Conservation (phyloP, 371 early-diverging fungal genomes). For the Mortierella sp. region DNA sequence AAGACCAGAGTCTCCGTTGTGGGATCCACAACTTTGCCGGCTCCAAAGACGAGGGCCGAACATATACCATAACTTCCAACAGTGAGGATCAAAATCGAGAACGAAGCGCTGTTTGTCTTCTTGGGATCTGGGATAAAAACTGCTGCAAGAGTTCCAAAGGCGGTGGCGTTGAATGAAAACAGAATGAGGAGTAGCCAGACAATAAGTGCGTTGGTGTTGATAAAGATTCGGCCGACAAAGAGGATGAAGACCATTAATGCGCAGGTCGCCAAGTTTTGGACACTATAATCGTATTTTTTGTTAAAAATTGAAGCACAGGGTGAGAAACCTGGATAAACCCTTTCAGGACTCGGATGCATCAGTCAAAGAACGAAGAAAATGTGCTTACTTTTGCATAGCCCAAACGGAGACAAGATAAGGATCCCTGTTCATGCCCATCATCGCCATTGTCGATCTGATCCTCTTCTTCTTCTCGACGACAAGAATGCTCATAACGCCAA, state of each 20-base stretch:
- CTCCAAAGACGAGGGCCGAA: slow-evolving; percentile 33
- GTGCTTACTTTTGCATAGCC: slow-evolving; percentile 53
- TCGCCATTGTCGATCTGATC: slow-evolving; percentile 49
- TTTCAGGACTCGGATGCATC: background rate
- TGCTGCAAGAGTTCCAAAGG: slow-evolving; percentile 45
- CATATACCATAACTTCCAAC: slow-evolving; percentile 31
- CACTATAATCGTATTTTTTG: slow-evolving; percentile 9
- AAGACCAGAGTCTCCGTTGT: slow-evolving; percentile 48
- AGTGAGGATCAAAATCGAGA: slow-evolving; percentile 27
- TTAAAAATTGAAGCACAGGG: too few species aligned
- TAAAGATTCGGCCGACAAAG: slow-evolving; percentile 48
- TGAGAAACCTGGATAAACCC: too few species aligned
- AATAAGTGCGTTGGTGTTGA: slow-evolving; percentile 32
- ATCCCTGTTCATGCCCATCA: slow-evolving; percentile 55
- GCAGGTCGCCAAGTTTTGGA: slow-evolving; percentile 44
- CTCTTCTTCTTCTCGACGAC: slow-evolving; percentile 45
- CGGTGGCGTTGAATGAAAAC: slow-evolving; percentile 46
- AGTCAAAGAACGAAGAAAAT: background rate
- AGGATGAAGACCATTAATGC: slow-evolving; percentile 46
- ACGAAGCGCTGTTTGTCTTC: slow-evolving; percentile 30
- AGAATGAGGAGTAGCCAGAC: slow-evolving; percentile 45
- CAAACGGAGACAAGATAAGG: slow-evolving; percentile 49
- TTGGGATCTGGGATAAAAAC: slow-evolving; percentile 53
- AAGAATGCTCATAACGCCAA: slow-evolving; percentile 41
- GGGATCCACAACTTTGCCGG: background rate